Conservation (phyloP, 345 rosid genomes). For the Adansonia digitata region DNA sequence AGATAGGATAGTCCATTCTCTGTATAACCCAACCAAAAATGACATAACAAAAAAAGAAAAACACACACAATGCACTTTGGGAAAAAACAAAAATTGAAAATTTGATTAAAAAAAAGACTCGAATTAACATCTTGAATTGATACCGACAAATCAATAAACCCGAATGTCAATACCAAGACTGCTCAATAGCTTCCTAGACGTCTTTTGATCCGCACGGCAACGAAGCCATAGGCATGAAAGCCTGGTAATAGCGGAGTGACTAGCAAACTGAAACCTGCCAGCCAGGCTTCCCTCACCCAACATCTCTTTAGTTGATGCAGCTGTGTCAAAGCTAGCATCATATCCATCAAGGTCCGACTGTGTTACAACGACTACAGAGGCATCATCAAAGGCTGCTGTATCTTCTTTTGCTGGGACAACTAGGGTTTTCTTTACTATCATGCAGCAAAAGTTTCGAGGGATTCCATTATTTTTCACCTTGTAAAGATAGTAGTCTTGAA, state of each 20-base stretch:
- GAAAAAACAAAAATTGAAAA: background rate
- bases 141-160: slow-evolving; percentile 18
- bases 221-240: slow-evolving; percentile 32
- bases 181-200: slow-evolving; percentile 24
- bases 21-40: slow-evolving; percentile 1
- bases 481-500: slow-evolving; percentile 33
- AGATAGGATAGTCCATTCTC: background rate
- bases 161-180: slow-evolving; percentile 25
- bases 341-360: slow-evolving; percentile 55
- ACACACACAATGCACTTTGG: background rate
- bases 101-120: slow-evolving; percentile 4
- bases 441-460: background rate
- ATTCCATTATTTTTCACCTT: slow-evolving; percentile 21
- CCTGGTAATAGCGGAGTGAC: slow-evolving; percentile 32
- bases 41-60: slow-evolving; percentile 5
- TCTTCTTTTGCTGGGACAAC: background rate
- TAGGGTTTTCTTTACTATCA: slow-evolving; percentile 8
- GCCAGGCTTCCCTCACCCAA: slow-evolving; percentile 33
- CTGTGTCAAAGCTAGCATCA: slow-evolving; percentile 26
- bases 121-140: background rate
- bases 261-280: slow-evolving; percentile 41
- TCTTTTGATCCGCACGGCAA: slow-evolving; percentile 18
- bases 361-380: slow-evolving; percentile 39
- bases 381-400: slow-evolving; percentile 37
- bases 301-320: slow-evolving; percentile 17